Evolutionary conservation across 1,139 yeast genomes (phyloP).

Genomic region (Ogataea hybrid): DNA sequence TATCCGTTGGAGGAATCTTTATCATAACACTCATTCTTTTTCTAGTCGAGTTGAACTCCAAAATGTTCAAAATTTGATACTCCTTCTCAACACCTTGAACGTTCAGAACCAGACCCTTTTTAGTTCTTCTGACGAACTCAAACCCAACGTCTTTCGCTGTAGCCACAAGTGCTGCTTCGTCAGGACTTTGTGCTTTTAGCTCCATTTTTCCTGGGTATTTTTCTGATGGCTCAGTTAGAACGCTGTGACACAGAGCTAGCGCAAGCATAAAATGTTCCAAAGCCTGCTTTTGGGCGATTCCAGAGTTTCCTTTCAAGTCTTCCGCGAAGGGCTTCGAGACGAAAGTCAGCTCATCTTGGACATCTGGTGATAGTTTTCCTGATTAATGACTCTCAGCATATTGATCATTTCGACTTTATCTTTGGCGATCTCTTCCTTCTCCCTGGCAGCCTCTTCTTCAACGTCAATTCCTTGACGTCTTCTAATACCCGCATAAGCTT

Average conservation of each 20-base stretch:
- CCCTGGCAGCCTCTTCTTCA: constrained; percentile 61
- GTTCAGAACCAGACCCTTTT: constrained; percentile 65
- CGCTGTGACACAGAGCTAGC: constrained; percentile 89
- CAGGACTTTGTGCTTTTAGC: constrained; percentile 96
- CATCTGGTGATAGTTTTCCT: constrained; percentile 24
- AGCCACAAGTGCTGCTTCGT: constrained; percentile 92
- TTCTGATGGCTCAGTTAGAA: constrained; percentile 69
- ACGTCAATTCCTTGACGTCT: constrained; percentile 84
- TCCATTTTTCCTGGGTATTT: constrained; percentile 55
- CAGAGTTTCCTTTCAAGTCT: constrained; percentile 50
- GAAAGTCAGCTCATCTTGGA: constrained; percentile 63
- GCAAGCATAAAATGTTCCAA: constrained; percentile 82
- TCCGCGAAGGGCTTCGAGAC: constrained; percentile 64
- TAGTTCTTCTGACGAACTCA: constrained; percentile 71
- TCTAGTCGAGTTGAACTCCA: constrained; percentile 89
- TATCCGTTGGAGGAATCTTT: constrained; percentile 49
- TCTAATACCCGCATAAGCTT: constrained; percentile 89
- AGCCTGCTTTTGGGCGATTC: constrained; percentile 58
- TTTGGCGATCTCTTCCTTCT: constrained; percentile 56
- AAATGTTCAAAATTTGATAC: constrained; percentile 69
- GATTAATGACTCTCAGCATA: constrained; percentile 43
- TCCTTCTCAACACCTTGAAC: constrained; percentile 73
- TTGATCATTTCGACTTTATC: constrained; percentile 69
- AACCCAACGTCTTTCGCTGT: constrained; percentile 94
- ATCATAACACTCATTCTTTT: constrained; percentile 96